Percentiles rank a stretch among this genome's conserved stretches.
phyloP scores from a whole-genome alignment of 768 basidiomycete genomes.

The Mycena amicta region DNA sequence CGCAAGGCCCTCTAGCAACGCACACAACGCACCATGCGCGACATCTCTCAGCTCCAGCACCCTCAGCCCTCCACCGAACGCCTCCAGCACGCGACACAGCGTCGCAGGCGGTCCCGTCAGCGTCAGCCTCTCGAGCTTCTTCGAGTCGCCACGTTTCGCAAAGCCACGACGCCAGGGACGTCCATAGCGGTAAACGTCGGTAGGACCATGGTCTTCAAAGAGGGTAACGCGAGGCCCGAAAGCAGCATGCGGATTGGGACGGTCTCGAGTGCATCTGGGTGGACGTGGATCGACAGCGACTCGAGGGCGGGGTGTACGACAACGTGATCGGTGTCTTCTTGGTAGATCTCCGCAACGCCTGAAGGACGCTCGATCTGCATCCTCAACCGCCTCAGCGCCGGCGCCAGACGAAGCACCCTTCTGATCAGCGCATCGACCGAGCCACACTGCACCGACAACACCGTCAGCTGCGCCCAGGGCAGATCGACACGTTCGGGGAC shows the following conservation, averaged over 20 bases:
- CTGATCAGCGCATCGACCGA: background rate
- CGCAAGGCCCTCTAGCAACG: background rate
- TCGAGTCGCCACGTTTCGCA: background rate
- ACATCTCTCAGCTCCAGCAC: background rate
- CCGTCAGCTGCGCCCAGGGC: background rate
- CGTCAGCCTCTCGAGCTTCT: background rate
- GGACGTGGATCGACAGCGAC: background rate
- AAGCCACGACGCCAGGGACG: background rate
- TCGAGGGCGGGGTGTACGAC: background rate
- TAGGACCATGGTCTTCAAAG: background rate
- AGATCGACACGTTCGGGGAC: background rate
- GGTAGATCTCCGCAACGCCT: background rate
- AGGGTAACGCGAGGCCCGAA: background rate
- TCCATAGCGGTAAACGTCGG: background rate
- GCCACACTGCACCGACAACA: background rate
- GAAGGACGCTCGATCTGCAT: background rate
- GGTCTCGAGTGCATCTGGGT: background rate
- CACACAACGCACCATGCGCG: background rate
- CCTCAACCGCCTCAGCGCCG: background rate
- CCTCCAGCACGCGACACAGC: background rate
- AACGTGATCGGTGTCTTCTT: background rate
- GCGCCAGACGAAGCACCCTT: background rate
- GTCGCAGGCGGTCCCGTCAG: background rate
- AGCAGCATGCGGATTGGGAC: background rate
- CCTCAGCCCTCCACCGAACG: background rate